These are phyloP conservation scores for Juglanconis oblonga DNA, from an alignment of 2,329 filamentous ascomycete species.

Conservation along the genomic window DNA sequence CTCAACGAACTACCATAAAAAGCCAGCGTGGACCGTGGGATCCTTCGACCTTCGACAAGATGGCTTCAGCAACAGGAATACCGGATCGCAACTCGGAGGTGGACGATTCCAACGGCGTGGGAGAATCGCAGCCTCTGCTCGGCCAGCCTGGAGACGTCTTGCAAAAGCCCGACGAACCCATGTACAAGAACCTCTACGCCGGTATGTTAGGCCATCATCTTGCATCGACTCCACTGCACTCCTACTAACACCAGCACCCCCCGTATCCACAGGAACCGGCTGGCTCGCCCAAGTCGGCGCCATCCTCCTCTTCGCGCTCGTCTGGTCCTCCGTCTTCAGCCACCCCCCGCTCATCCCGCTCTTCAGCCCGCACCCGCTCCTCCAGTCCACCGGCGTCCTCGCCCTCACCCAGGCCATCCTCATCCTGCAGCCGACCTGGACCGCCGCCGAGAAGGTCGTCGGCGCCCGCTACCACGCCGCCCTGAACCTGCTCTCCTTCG, in stretches of 20 bases:
- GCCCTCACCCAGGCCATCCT: conserved; percentile 77
- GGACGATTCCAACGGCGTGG: conserved; percentile 24
- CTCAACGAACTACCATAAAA: too few relatives aligned
- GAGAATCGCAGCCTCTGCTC: conserved; percentile 68
- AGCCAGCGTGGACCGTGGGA: neutral
- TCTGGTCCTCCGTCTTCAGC: conserved; percentile 76
- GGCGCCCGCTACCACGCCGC: conserved; percentile 48
- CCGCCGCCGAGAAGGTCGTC: conserved; percentile 65
- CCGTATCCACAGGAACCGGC: conserved; percentile 64
- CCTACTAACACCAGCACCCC: conserved; percentile 8
- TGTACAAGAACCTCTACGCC: conserved; percentile 69
- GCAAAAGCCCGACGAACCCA: conserved; percentile 61
- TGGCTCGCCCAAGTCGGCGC: conserved; percentile 76
- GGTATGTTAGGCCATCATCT: conserved; percentile 49
- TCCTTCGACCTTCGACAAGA: too few relatives aligned
- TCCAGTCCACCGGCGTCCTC: conserved; percentile 65
- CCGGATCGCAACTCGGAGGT: conserved; percentile 48
- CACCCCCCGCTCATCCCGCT: conserved; percentile 61
- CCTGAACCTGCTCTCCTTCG: conserved; percentile 65
- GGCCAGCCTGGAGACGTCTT: conserved; percentile 70
- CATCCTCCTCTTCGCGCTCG: conserved; percentile 68
- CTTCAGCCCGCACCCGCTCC: conserved; percentile 85
- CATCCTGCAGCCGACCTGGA: conserved; percentile 82
- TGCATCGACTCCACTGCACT: neutral
- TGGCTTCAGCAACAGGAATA: conserved; percentile 69